Conservation (phyloP, 2,329 filamentous ascomycete species). For the Epichloe sibirici region DNA sequence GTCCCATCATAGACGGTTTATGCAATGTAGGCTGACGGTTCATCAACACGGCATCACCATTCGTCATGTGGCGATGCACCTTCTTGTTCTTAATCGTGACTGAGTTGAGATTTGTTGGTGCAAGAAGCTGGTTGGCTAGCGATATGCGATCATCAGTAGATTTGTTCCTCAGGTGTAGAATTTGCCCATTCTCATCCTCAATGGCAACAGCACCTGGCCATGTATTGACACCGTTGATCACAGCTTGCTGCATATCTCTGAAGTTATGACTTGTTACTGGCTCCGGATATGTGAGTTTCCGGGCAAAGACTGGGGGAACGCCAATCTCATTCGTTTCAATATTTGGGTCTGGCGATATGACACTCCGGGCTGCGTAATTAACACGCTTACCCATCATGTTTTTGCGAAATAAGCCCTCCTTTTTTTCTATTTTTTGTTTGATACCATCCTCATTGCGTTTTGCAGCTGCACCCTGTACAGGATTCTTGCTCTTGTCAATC, state of each 20-base stretch:
- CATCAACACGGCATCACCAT: slow-evolving; percentile 96
- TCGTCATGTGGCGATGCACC: slow-evolving; percentile 88
- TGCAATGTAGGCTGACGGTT: slow-evolving; percentile 96
- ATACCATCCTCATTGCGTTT: slow-evolving; percentile 82
- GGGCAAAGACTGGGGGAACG: slow-evolving; percentile 97
- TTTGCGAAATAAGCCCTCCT: slow-evolving; percentile 94
- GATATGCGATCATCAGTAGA: slow-evolving; percentile 78
- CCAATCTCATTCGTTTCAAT: slow-evolving; percentile 99
- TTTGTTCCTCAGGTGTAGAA: slow-evolving; percentile 79
- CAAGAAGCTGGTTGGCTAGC: slow-evolving; percentile 83
- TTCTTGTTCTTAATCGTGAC: slow-evolving; percentile 83
- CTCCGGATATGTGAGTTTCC: slow-evolving; percentile 91
- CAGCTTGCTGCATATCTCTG: slow-evolving; percentile 86
- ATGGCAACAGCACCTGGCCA: slow-evolving; percentile 93
- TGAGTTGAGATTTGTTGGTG: slow-evolving; percentile 59
- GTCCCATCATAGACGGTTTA: slow-evolving; percentile 98
- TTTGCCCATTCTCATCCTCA: slow-evolving; percentile 88
- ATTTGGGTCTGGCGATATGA: slow-evolving; percentile 96
- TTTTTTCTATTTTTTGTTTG: slow-evolving; percentile 96
- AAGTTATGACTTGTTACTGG: slow-evolving; percentile 97
- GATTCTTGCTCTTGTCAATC: slow-evolving; percentile 80
- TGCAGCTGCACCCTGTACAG: slow-evolving; percentile 64
- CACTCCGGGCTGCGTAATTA: slow-evolving; percentile 92
- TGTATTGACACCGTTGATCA: slow-evolving; percentile 85
- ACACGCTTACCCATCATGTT: slow-evolving; percentile 99